phyloP scores from a whole-genome alignment of 768 basidiomycete species.

The Neoboletus subvelutipes region DNA sequence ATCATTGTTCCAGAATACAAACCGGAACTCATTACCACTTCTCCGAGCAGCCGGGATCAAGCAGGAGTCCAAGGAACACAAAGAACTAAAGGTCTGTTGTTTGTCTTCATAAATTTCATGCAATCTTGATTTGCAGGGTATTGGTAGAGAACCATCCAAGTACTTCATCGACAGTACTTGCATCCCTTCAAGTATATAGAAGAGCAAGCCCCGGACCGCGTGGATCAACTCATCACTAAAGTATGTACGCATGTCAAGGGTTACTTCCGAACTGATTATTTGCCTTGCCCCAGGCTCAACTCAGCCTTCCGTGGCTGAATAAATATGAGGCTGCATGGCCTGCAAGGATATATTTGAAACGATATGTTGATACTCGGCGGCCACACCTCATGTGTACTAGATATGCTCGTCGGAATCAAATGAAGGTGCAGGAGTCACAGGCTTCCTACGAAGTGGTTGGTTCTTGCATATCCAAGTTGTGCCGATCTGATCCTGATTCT shows the following conservation, averaged over 20 bases:
- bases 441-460: neutral
- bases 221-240: slow-evolving; percentile 9
- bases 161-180: slow-evolving; percentile 4
- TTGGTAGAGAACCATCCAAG: slow-evolving; percentile 7
- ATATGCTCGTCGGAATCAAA: neutral
- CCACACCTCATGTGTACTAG: slow-evolving; percentile 1
- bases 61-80: slow-evolving; percentile 6
- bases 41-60: slow-evolving; percentile 3
- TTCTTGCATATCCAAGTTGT: neutral
- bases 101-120: neutral
- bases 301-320: slow-evolving; percentile 17
- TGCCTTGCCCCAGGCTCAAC: slow-evolving; percentile 4
- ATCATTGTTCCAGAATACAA: neutral
- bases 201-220: slow-evolving; percentile 9
- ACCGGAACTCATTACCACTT: neutral
- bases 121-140: neutral
- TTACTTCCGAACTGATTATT: neutral
- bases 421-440: neutral
- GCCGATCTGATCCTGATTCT: neutral
- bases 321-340: slow-evolving; percentile 21
- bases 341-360: slow-evolving; percentile 20
- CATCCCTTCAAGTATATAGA: slow-evolving; percentile 17
- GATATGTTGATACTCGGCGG: slow-evolving; percentile 13
- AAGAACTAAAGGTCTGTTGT: slow-evolving; percentile 2
- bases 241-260: neutral